Base-by-base conservation (phyloP, 169 alveolate genomes). In the Babesia divergens region DNA sequence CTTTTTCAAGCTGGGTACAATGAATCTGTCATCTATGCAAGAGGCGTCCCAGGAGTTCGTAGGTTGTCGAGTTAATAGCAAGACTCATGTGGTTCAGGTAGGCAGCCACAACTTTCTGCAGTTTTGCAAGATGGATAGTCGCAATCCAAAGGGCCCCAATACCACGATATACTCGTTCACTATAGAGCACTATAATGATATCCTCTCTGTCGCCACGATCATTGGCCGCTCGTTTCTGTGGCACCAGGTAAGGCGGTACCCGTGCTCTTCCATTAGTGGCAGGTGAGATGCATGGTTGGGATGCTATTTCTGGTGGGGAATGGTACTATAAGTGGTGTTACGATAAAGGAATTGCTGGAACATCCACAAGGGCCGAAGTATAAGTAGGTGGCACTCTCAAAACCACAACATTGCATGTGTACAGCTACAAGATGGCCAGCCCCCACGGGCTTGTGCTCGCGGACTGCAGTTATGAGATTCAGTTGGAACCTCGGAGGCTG, bases 241-340 rank as follows among this genome's bases (percentile, higher is more conserved):
- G 72, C 72, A 62, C 46, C 72, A 62, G 72, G 72, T 62, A 62
- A 43, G 16, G 22, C 46, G 22, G 8, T 43, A 18, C 14, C 14
- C 2, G 0, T 38, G 34, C 24, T n/a, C n/a, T 55, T 29, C 11
- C 9, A 0, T 14, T 4, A 3, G 47, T 59, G 22, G 31, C 42
- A 62, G 72, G 72, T 62, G 51, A 43, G 72, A 8, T 62, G 72
- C 46, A 62, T 62, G 72, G 53, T 62, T 8, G 72, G 72, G 20
- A 32, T 46, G 42, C 35, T 62, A 32, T 62, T 62, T 47, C 28
- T 29, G 44, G 72, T 62, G 3, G 72, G 72, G 5, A 35, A 32
- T 13, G 72, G 72, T 1, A 0, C 42, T 1, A 35, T 62, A 2
- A 5, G 24, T 20, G 60, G 49, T 44, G 3, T 32, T 4, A 62